Evolutionary conservation across 2,329 filamentous ascomycete species (phyloP).

Genomic region (Ophiostoma australiae): DNA sequence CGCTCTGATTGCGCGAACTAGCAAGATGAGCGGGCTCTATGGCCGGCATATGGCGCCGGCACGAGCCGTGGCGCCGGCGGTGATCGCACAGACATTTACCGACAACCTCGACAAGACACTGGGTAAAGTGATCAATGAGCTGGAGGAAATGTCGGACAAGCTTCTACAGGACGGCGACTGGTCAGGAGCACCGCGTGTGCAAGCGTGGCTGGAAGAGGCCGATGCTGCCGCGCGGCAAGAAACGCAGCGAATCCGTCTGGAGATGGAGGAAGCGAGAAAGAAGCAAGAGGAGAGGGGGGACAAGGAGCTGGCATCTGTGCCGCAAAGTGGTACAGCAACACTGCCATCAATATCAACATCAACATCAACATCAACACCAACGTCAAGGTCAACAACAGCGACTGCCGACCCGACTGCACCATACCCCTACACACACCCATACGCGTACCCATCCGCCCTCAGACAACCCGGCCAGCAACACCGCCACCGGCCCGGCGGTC

Average conservation of each 20-base stretch:
- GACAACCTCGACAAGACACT: constrained; percentile 25
- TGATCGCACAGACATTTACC: constrained; percentile 20
- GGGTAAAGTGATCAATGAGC: constrained; percentile 22
- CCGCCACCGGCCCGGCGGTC: neutral
- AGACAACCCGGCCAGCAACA: neutral
- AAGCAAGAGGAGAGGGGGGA: neutral
- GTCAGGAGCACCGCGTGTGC: constrained; percentile 20
- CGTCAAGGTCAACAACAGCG: neutral
- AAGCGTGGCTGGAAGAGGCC: constrained; percentile 21
- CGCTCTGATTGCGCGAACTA: constrained; percentile 2
- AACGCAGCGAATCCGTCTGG: constrained; percentile 15
- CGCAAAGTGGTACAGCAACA: neutral
- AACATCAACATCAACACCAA: neutral
- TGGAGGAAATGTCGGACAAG: constrained; percentile 27
- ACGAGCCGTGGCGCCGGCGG: neutral
- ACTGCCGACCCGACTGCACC: neutral
- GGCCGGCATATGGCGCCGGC: neutral
- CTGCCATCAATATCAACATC: neutral
- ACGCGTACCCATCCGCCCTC: neutral
- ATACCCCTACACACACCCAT: neutral
- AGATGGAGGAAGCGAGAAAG: constrained; percentile 5
- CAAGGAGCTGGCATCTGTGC: neutral
- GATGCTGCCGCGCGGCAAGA: constrained; percentile 13
- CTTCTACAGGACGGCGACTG: constrained; percentile 27
- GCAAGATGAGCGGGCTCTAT: neutral